phyloP scores from a whole-genome alignment of 768 basidiomycete genomes.

The Boletellus emodensis region DNA sequence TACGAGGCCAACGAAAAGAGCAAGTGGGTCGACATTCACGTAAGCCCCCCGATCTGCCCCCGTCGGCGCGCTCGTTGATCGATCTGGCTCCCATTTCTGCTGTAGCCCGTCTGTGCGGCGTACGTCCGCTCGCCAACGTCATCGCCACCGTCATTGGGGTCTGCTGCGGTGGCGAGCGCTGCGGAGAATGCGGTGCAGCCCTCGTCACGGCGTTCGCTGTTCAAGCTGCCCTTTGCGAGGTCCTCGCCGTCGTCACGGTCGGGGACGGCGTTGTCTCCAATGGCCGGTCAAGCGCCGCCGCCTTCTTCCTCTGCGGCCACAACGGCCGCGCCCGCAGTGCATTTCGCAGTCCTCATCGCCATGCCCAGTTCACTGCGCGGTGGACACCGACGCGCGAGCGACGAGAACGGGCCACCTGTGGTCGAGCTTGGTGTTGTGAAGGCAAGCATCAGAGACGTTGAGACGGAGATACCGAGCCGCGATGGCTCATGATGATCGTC shows the following conservation, averaged over 20 bases:
- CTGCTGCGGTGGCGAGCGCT: background rate
- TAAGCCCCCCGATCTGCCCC: conserved; percentile 2
- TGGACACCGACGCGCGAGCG: conserved; percentile 3
- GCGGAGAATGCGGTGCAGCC: conserved; percentile 2
- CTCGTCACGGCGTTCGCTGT: conserved; percentile 10
- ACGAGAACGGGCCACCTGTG: conserved; percentile 28
- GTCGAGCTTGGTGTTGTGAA: conserved; percentile 33
- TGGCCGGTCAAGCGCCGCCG: background rate
- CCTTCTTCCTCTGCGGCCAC: conserved; percentile 5
- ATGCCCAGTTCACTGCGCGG: conserved; percentile 32
- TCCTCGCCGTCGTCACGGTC: conserved; percentile 11
- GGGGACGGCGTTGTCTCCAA: background rate
- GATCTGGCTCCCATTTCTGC: background rate
- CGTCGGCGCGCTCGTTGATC: background rate
- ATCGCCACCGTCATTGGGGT: background rate
- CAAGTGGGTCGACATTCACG: conserved; percentile 29
- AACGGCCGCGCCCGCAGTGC: conserved; percentile 24
- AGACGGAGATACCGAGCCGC: background rate
- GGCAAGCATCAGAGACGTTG: conserved; percentile 9
- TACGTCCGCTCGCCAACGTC: conserved; percentile 13
- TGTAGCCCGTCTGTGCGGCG: conserved; percentile 24
- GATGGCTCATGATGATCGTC: conserved; percentile 8
- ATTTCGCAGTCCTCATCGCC: conserved; percentile 42
- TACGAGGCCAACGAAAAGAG: conserved; percentile 16
- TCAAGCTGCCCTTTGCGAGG: conserved; percentile 16